Evolutionary conservation across 2,329 filamentous ascomycete genomes (phyloP), one percentile per base, ranked within the genome.

Genomic region (Fusarium sp.): DNA sequence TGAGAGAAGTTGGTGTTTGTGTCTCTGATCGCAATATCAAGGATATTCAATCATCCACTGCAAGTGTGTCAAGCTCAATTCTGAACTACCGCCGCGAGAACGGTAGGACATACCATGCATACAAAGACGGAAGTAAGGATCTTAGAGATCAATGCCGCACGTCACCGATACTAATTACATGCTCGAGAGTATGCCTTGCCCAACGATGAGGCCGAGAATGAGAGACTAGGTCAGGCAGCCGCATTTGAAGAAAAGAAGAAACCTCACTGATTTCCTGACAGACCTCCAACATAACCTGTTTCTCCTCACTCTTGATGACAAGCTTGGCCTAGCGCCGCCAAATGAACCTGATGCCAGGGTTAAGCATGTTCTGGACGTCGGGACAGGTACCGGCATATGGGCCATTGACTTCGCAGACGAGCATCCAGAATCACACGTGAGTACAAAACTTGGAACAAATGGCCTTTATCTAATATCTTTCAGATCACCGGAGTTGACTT

Each of bases 351-450:
- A 38, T 31, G 35, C 53, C 21, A 69, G 63, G 16, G 67, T 49
- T 2, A 58, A 52, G 8, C 49, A 46, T n/a, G 67, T 72, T 11
- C 42, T 72, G 3, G 67, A 72, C 18, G 11, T 72, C 7, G 70
- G 70, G 12, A 72, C 70, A 1, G 69, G 70, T 2, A 72, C 70
- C 5, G 67, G 70, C 6, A 69, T 72, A 5, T 72, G 69, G 70
- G 69, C 69, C 2, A 55, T 72, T 2, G 70, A 72, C 24, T 72
- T 56, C 24, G 68, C 44, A 1, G 68, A 69, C 13, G 68, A 71
- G 18, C 54, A 66, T 4, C 64, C 64, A 9, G 49, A 66, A 8
- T 31, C 68, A 2, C 37, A 69, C 29, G 68, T 63, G 12, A n/a
- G 15, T 23, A 2, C 5, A 9, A 4, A 5, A 11, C 13, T 2